A percentile compares a stretch with the other conserved stretches of the same genome.
Evolutionary conservation across 164 flowering plant species (phyloP).

Genomic region (Dillenia turbinata): DNA sequence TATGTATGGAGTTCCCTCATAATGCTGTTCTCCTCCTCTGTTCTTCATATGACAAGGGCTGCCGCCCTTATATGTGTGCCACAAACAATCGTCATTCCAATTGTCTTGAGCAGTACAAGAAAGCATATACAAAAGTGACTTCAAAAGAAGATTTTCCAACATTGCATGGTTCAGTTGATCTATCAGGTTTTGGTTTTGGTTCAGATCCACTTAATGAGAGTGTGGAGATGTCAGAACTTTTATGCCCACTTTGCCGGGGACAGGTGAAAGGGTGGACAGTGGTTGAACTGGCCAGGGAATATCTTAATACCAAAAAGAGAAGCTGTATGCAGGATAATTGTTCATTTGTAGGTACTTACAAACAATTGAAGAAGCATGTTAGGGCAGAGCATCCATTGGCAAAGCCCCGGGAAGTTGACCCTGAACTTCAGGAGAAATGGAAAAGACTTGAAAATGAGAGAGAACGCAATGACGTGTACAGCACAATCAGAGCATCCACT

Average conservation of each 20-base stretch:
- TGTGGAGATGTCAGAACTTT: slow-evolving; percentile 28
- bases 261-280: slow-evolving; percentile 59
- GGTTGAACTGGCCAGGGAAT: slow-evolving; percentile 47
- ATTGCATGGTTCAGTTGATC: slow-evolving; percentile 3
- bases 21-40: slow-evolving; percentile 76
- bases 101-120: slow-evolving; percentile 64
- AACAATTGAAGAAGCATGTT: slow-evolving; percentile 48
- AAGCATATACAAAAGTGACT: slow-evolving; percentile 34
- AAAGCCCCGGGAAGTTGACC: slow-evolving; percentile 44
- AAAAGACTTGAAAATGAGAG: slow-evolving; percentile 35
- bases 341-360: slow-evolving; percentile 39
- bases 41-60: slow-evolving; percentile 71
- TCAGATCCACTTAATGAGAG: slow-evolving; percentile 17
- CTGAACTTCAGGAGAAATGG: slow-evolving; percentile 41
- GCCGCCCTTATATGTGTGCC: slow-evolving; percentile 77
- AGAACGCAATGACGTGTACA: slow-evolving; percentile 43
- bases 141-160: slow-evolving; percentile 8
- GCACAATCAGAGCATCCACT: slow-evolving; percentile 43
- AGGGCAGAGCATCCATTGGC: slow-evolving; percentile 38
- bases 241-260: slow-evolving; percentile 54
- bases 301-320: slow-evolving; percentile 40
- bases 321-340: slow-evolving; percentile 47
- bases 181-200: background rate
- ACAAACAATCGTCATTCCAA: slow-evolving; percentile 64
- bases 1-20: slow-evolving; percentile 73